Evolutionary conservation across 805 yeast species (phyloP).

Genomic region (Priceomyces carsonii): DNA sequence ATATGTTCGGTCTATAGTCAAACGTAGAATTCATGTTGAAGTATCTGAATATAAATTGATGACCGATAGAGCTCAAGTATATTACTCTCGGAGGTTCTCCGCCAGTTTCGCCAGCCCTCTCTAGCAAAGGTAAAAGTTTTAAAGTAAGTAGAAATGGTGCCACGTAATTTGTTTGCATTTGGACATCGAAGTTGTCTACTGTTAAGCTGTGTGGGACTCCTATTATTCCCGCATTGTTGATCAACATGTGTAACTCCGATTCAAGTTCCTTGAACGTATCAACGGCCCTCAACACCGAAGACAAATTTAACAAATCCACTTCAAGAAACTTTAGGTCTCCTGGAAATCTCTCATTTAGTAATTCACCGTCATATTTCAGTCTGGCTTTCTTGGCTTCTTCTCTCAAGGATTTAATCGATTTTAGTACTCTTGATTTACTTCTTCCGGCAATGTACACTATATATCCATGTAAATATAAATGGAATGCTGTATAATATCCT

Average conservation of each 20-base stretch:
- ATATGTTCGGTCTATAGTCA: slow-evolving; percentile 60
- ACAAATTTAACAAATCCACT: slow-evolving; percentile 34
- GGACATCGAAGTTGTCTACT: slow-evolving; percentile 72
- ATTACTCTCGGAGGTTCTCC: slow-evolving; percentile 54
- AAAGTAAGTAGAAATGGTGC: slow-evolving; percentile 74
- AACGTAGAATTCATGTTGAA: slow-evolving; percentile 51
- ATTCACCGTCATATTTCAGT: slow-evolving; percentile 21
- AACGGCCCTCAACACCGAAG: slow-evolving; percentile 45
- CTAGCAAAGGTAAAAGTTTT: slow-evolving; percentile 54
- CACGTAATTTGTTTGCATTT: slow-evolving; percentile 75
- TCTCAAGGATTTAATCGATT: slow-evolving; percentile 56
- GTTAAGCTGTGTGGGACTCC: slow-evolving; percentile 70
- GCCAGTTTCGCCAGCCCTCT: slow-evolving; percentile 30
- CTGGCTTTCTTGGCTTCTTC: slow-evolving; percentile 48
- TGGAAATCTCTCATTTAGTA: slow-evolving; percentile 20
- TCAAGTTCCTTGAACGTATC: slow-evolving; percentile 48
- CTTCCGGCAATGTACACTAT: slow-evolving; percentile 76
- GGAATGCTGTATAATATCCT: slow-evolving; percentile 75
- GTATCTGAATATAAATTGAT: slow-evolving; percentile 49
- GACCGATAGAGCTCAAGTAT: slow-evolving; percentile 67
- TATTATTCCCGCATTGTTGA: slow-evolving; percentile 81
- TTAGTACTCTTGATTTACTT: slow-evolving; percentile 52
- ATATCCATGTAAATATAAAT: slow-evolving; percentile 77
- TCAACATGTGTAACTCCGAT: slow-evolving; percentile 54
- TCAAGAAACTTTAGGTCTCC: slow-evolving; percentile 42